Percentiles rank a stretch among this genome's conserved stretches.
phyloP scores from a whole-genome alignment of 306 rosid species.

The Amphicarpaea edgeworthii region DNA sequence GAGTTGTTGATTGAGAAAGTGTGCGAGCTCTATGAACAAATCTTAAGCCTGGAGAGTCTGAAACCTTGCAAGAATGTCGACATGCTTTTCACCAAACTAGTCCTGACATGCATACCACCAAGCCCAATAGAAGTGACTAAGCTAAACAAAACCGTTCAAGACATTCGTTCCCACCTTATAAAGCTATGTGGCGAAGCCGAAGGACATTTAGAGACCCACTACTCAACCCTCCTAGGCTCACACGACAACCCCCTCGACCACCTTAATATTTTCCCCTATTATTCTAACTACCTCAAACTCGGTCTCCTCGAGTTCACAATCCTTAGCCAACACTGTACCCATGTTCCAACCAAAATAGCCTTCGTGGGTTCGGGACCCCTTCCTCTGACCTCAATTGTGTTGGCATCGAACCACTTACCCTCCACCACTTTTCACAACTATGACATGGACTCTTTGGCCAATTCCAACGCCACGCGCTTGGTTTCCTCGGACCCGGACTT shows the following conservation, averaged over 20 bases:
- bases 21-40: conserved; percentile 59
- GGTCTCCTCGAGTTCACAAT: conserved; percentile 71
- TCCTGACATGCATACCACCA: conserved; percentile 82
- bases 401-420: conserved; percentile 75
- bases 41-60: conserved; percentile 67
- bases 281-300: conserved; percentile 81
- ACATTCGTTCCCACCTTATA: conserved; percentile 67
- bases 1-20: conserved; percentile 65
- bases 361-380: conserved; percentile 95
- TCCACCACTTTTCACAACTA: conserved; percentile 73
- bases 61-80: conserved; percentile 86
- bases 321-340: conserved; percentile 59
- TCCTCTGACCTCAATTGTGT: conserved; percentile 81
- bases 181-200: conserved; percentile 79
- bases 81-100: conserved; percentile 82
- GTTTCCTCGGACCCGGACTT: conserved; percentile 66
- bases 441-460: conserved; percentile 74
- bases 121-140: conserved; percentile 67
- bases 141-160: conserved; percentile 56
- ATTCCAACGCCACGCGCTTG: conserved; percentile 63
- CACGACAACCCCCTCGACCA: conserved; percentile 57
- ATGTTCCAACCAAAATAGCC: conserved; percentile 58
- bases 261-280: conserved; percentile 79
- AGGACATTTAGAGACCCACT: conserved; percentile 71
- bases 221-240: conserved; percentile 61